Evolutionary conservation across 495 filamentous ascomycete species (phyloP), one percentile per base, ranked within the genome.

Genomic region (Xylaria acuta): DNA sequence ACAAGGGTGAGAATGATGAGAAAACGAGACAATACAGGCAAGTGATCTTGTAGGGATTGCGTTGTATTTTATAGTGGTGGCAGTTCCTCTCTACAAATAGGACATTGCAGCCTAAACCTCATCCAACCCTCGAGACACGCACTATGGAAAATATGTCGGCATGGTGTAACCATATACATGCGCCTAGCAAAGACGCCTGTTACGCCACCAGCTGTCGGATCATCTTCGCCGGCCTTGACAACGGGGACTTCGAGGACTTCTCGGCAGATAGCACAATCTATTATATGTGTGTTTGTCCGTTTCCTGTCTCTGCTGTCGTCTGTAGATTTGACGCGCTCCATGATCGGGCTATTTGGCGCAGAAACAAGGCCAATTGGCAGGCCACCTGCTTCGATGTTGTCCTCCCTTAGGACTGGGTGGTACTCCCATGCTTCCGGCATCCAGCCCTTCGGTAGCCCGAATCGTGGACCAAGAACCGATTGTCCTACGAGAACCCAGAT

Each of bases 61-160:
- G 32, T 8, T 64, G 32, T 22, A 72, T 38, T 60, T 78, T 86
- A 97, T 78, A 97, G 82, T 68, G 94, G 93, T 67, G 94, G 94
- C 74, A 97, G 81, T 73, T 90, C 89, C 83, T 98, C 95, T 76
- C 96, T 88, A 83, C 96, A 99, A 75, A 97, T 97, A 7, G 96
- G 96, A 85, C 96, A 99, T 82, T 96, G 93, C 77, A 99, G 80
- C 68, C 96, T 84, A 78, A 95, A 93, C 76, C 91, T 87, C 92
- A 98, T 97, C 96, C 96, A 98, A 45, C 94, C 95, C 81, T 98
- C 95, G 76, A 99, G 84, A 79, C 96, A 99, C 64, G 88, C 85
- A 59, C 92, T 97, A 78, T 99, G 96, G 79, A 98, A 99, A 32
- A 97, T 95, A 84, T 99, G 96, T 67, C 94, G 87, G 79, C 96